Evolutionary conservation across 225 moss, liverwort and hornwort species (phyloP), one percentile per base, ranked within the genome.

Genomic region (Sphagnum tenellum): DNA sequence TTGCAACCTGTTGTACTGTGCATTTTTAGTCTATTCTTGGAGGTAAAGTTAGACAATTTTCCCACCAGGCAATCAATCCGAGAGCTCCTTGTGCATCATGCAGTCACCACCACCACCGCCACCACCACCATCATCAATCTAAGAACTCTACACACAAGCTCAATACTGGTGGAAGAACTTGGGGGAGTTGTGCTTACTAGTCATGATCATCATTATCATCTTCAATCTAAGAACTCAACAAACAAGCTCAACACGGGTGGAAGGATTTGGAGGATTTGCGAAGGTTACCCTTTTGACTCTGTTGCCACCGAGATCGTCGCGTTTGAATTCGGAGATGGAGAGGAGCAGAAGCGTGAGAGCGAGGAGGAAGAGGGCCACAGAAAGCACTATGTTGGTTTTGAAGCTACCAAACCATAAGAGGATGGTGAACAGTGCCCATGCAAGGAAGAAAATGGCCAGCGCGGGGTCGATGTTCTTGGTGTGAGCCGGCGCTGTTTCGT

Each of bases 351-450:
- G 83, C 11, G 83, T 91, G 59, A 83, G 0, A 3, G 79, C 71
- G 3, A 91, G 76, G 55, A 66, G 74, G 48, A 70, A 65, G 62
- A 91, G 81, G 62, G 86, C 65, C 9, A 72, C 50, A 7, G 75
- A 76, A 3, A 86, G 12, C 7, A 66, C 85, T 2, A 78, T 14
- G 14, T 86, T 91, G 2, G 76, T 49, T 61, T 56, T 64, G 29
- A 88, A 12, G 1, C 86, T 81, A 54, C 69, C 83, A 12, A 88
- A 45, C 68, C 81, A 84, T 76, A 91, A 70, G 14, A 80, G 2
- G 50, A 77, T 70, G 0, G 83, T 78, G 73, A 91, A 83, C 45
- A 91, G 54, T n/a, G 75, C 57, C 81, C 81, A 88, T 0, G 66
- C 76, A 3, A 88, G 1, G 1, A 91, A 64, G 11, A 73, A 91